Evolutionary conservation across 1,284 basidiomycete species (phyloP), one percentile per base, ranked within the genome.

Genomic region (Termitomyces sp.): DNA sequence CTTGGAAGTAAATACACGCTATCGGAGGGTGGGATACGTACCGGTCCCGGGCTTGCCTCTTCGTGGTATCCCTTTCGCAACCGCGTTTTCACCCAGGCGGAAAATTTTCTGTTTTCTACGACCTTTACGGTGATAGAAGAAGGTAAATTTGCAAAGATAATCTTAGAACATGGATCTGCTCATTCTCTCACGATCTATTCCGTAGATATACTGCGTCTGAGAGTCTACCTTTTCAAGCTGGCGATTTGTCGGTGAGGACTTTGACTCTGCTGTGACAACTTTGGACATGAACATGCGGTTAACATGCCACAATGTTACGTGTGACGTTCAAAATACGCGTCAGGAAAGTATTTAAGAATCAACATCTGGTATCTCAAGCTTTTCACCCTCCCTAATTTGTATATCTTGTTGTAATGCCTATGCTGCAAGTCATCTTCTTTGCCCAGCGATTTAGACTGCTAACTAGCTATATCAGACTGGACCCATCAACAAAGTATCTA

Each of bases 401-500:
- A 17, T 5, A 41, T 13, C n/a, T 8, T 40, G 24, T 28, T 46
- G 15, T n/a, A 42, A 70, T 69, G 67, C 69, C 68, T 54, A 71
- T 70, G 68, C 62, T 71, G 68, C 66, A 53, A 54, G 68, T 61
- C 43, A 26, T 30, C 26, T 21, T n/a, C n/a, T 50, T 17, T 10
- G 12, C 34, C 19, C n/a, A 33, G 4, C 21, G 8, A 47, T 43
- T 39, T 36, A 39, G 13, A 50, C 36, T 64, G 56, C 17, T 52
- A 28, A 51, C 40, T 2, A 33, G 38, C n/a, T 17, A 15, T 38
- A 13, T 24, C 43, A 91, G 89, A 56, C 68, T 80, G 58, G 82
- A 90, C 62, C 89, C 89, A 33, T 86, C 87, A 43, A 72, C 75
- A 67, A 88, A 87, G 70, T 92, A 92, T 76, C 76, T 75, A 62